A percentile compares a stretch with the other conserved stretches of the same genome.
Evolutionary conservation across 352 stramenopile genomes (phyloP).

Genomic region (Phytophthora quininea): DNA sequence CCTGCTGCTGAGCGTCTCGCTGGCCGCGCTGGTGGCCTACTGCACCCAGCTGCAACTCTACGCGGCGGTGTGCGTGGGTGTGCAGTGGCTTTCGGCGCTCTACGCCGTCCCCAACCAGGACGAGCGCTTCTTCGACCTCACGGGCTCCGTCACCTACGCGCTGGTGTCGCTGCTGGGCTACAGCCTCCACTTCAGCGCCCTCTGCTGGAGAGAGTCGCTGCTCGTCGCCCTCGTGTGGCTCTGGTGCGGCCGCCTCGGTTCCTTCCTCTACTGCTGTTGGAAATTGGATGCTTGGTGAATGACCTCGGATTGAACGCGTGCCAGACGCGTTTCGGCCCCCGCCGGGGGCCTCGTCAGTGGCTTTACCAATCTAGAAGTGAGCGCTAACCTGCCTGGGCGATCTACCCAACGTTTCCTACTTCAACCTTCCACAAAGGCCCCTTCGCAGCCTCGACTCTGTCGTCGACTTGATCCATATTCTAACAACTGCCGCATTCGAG

Average conservation of each 20-base stretch:
- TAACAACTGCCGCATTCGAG: slow-evolving; percentile 68
- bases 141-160: slow-evolving; percentile 71
- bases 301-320: no score
- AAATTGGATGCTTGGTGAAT: no score
- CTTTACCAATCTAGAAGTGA: no score
- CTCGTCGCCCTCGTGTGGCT: slow-evolving; percentile 65
- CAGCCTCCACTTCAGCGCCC: slow-evolving; percentile 23
- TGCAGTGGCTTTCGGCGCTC: slow-evolving; percentile 67
- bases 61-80: slow-evolving; percentile 49
- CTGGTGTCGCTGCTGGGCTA: slow-evolving; percentile 52
- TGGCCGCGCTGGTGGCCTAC: slow-evolving; percentile 44
- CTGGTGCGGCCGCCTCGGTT: slow-evolving; percentile 74
- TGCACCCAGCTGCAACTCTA: slow-evolving; percentile 50
- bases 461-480: no score
- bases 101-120: slow-evolving; percentile 67
- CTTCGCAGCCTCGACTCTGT: no score
- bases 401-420: no score
- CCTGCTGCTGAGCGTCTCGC: slow-evolving; percentile 40
- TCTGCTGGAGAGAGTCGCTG: slow-evolving; percentile 56
- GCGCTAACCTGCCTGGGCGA: no score
- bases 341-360: no score
- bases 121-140: slow-evolving; percentile 81
- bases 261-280: slow-evolving; percentile 77
- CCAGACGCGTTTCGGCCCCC: no score
- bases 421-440: no score